Evolutionary conservation across 345 rosid species (phyloP), one percentile per base, ranked within the genome.

Genomic region (Clarkia xantiana): DNA sequence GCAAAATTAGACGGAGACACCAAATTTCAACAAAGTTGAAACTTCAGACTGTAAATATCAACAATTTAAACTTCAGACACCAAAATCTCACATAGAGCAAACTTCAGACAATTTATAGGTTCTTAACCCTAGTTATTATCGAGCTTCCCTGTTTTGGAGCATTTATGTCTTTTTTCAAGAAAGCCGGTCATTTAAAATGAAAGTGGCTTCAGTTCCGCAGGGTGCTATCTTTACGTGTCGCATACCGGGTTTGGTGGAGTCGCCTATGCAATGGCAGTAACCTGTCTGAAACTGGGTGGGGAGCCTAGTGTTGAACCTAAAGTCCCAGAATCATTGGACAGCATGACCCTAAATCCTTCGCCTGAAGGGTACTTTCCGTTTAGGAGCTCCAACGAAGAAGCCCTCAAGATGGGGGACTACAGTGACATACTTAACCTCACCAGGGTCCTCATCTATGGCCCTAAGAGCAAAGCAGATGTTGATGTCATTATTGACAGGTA

Each of bases 351-450:
- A 20, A 43, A 66, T 47, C 59, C 59, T 17, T 34, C 58, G 45
- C 51, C 58, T 40, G 77, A 63, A 47, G 73, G 63, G 56, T 50
- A 55, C 62, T 59, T 74, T 17, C 70, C 78, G 40, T 63, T 69
- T 57, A 63, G 66, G 61, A 67, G 69, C 36, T 73, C 86, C 53
- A 77, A 86, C 60, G 91, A 85, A 63, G 86, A 76, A 67, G 78
- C 86, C 13, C 65, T 66, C 29, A 74, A 66, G 67, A 79, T 83
- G 94, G 96, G 91, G 25, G 98, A 91, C 53, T 86, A 86, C 53
- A 79, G 96, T n/a, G 94, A 83, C 83, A 86, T 91, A 73, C 81
- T 91, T 53, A 86, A 79, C 67, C 95, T 91, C 44, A 81, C 86
- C 18, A 79, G 96, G 78, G 98, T 91, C 62, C 89, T 91, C 46